These are phyloP conservation scores for Detonula confervacea DNA, from an alignment of 352 stramenopile genomes.

Conservation along the genomic window DNA sequence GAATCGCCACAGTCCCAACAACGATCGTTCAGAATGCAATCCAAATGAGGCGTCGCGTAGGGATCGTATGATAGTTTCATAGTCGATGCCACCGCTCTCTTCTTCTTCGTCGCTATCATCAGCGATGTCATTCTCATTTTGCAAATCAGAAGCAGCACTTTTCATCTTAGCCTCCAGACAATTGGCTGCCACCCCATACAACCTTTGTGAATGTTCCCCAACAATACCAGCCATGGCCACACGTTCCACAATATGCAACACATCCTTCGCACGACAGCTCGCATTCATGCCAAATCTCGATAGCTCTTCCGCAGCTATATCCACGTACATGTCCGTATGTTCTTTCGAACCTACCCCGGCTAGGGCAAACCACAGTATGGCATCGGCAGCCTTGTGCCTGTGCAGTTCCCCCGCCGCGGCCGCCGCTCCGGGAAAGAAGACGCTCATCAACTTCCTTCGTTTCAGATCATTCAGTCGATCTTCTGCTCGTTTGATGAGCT, in stretches of 20 bases:
- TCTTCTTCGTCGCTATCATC: slow-evolving; percentile 16
- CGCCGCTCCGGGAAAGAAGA: slow-evolving; percentile 12
- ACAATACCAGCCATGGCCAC: slow-evolving; percentile 64
- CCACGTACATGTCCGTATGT: slow-evolving; percentile 48
- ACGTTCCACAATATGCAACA: slow-evolving; percentile 70
- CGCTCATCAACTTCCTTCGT: slow-evolving; percentile 18
- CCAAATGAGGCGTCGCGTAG: slow-evolving; percentile 43
- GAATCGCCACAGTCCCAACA: slow-evolving; percentile 77
- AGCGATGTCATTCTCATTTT: neutral
- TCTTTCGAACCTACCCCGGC: slow-evolving; percentile 38
- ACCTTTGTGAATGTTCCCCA: slow-evolving; percentile 1
- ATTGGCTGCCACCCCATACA: slow-evolving; percentile 47
- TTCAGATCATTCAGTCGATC: slow-evolving; percentile 34
- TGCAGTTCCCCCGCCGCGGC: slow-evolving; percentile 45
- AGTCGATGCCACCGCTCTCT: slow-evolving; percentile 21
- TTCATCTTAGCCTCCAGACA: slow-evolving; percentile 48
- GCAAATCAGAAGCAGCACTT: too few species aligned
- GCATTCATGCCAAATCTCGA: slow-evolving; percentile 56
- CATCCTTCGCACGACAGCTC: slow-evolving; percentile 67
- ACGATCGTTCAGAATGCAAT: slow-evolving; percentile 64
- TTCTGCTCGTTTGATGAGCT: slow-evolving; percentile 42
- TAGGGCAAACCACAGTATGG: slow-evolving; percentile 77
- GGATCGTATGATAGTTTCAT: slow-evolving; percentile 34
- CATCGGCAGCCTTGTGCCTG: slow-evolving; percentile 75
- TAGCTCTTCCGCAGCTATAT: slow-evolving; percentile 61